Evolutionary conservation across 768 basidiomycete species (phyloP).

Genomic region (Amylocystis lapponica): DNA sequence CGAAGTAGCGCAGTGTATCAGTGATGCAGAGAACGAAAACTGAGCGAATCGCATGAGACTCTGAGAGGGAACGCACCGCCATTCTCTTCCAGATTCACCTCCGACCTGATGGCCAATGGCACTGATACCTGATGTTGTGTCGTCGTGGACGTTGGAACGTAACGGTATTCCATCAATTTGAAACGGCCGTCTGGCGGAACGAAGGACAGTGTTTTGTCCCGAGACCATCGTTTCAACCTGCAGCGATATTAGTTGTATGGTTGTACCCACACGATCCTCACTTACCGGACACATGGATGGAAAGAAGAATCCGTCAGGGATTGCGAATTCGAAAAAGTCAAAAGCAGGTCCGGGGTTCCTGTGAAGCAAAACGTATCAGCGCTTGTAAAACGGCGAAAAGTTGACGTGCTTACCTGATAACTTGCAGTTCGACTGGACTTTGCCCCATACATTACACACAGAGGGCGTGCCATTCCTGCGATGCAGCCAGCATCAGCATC

Average conservation of each 20-base stretch:
- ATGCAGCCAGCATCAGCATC: not conserved
- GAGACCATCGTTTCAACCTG: conserved; percentile 76
- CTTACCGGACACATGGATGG: conserved; percentile 88
- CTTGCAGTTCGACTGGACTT: conserved; percentile 69
- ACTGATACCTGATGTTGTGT: conserved; percentile 23
- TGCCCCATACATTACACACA: conserved; percentile 66
- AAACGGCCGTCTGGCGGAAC: conserved; percentile 93
- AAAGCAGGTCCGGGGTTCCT: conserved; percentile 86
- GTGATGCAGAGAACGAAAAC: not conserved
- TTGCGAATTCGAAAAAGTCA: conserved; percentile 72
- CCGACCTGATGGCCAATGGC: conserved; percentile 26
- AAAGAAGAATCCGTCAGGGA: conserved; percentile 77
- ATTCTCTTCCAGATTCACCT: conserved; percentile 30
- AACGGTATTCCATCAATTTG: conserved; percentile 78
- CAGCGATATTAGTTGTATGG: not conserved
- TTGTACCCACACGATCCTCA: conserved; percentile 1
- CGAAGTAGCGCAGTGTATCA: not conserved
- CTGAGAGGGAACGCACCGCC: conserved; percentile 43
- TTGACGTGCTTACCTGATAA: conserved; percentile 53
- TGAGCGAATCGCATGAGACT: not conserved
- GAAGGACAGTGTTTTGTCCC: conserved; percentile 77
- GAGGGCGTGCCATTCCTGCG: conserved; percentile 65
- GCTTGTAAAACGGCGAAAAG: not conserved
- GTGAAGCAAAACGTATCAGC: not conserved
- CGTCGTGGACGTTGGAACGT: conserved; percentile 27